Conservation (phyloP, 2,329 filamentous ascomycete species). For the Fusarium abutilonis region DNA sequence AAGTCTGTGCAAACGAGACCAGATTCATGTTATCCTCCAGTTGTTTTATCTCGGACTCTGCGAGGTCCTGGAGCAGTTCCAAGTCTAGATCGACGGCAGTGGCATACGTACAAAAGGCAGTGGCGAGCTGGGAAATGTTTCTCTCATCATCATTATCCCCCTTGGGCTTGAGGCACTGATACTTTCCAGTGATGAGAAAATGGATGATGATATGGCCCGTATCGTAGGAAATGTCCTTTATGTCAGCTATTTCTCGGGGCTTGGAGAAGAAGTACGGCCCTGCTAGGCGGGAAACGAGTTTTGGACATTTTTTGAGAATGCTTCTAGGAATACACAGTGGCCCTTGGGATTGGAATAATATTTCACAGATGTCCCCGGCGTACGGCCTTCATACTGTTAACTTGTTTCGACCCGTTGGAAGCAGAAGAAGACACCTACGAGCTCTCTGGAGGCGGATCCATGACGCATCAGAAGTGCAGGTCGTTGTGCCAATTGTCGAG, state of each 20-base stretch:
- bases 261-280: neutral
- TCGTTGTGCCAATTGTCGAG: neutral
- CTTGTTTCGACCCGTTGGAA: neutral
- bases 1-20: rapidly evolving
- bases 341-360: neutral
- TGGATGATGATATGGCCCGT: conserved; percentile 8
- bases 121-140: conserved; percentile 2
- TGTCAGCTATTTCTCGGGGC: neutral
- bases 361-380: neutral
- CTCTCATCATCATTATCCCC: neutral
- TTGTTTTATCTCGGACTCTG: neutral
- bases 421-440: neutral
- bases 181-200: neutral
- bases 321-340: neutral
- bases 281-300: neutral
- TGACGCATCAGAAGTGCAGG: neutral
- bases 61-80: neutral
- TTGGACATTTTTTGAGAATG: conserved; percentile 1
- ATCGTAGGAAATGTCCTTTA: neutral
- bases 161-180: neutral
- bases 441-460: neutral
- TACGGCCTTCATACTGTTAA: neutral
- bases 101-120: conserved; percentile 2
- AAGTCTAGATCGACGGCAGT: neutral
- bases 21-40: conserved; percentile 1